A percentile compares a stretch with the other conserved stretches of the same genome.
phyloP scores from a whole-genome alignment of 1,284 basidiomycete species.

The Gomphus bonarii region DNA sequence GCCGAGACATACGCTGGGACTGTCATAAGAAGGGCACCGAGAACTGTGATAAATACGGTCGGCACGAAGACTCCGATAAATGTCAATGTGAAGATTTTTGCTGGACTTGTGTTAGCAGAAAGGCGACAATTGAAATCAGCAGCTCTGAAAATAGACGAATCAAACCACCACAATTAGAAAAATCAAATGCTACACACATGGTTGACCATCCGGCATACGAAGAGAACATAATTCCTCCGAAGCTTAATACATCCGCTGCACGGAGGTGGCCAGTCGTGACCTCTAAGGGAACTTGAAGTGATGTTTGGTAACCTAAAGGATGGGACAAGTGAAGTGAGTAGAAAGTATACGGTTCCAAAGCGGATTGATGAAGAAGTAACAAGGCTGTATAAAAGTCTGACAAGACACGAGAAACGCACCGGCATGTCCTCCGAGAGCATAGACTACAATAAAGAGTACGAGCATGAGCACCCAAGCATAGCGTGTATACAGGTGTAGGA shows the following conservation, averaged over 20 bases:
- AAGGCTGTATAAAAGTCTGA: too few species aligned
- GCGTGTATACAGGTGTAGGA: constrained; percentile 7
- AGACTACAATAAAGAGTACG: constrained; percentile 3
- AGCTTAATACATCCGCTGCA: constrained; percentile 39
- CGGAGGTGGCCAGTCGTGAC: constrained; percentile 32
- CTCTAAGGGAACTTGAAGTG: constrained; percentile 30
- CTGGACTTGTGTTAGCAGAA: constrained; percentile 32
- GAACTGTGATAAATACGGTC: constrained; percentile 40
- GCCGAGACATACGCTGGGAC: constrained; percentile 38
- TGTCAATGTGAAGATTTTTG: constrained; percentile 42
- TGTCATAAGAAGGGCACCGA: constrained; percentile 48
- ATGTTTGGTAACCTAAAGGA: not conserved
- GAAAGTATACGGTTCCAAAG: not conserved
- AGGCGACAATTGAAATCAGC: constrained; percentile 49
- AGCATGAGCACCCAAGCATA: constrained; percentile 6
- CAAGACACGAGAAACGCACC: not conserved
- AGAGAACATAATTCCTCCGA: constrained; percentile 50
- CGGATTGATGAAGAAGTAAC: too few species aligned
- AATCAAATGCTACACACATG: not conserved
- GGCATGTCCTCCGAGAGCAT: constrained; percentile 1
- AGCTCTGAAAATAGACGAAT: constrained; percentile 21
- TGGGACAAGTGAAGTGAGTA: not conserved
- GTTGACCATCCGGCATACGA: constrained; percentile 32
- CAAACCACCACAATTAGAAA: not conserved
- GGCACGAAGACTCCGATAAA: constrained; percentile 51